Percentiles rank a stretch among this genome's conserved stretches.
phyloP scores from a whole-genome alignment of 129 eudicot species.

The Kitagawia praeruptora region DNA sequence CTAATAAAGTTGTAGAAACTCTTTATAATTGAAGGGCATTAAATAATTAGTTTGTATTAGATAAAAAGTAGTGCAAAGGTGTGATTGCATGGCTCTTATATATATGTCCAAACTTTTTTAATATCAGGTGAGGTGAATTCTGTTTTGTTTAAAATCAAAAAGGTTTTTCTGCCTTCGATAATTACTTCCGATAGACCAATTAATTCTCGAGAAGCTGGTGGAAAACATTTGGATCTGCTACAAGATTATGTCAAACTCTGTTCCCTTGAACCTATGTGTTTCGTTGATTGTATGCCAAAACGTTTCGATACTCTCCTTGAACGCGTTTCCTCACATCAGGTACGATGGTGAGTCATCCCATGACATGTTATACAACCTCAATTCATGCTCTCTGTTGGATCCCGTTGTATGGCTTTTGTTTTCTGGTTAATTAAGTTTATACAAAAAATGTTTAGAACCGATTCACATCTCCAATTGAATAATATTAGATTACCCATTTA shows the following conservation, averaged over 20 bases:
- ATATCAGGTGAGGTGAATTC: slow-evolving; percentile 26
- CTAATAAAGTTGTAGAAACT: too few species aligned
- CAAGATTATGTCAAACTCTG: slow-evolving; percentile 1
- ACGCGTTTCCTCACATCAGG: slow-evolving; percentile 30
- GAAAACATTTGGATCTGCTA: slow-evolving; percentile 12
- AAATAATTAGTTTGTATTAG: too few species aligned
- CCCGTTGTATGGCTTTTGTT: too few species aligned
- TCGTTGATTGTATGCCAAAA: slow-evolving; percentile 5
- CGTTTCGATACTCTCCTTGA: background rate
- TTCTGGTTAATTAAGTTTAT: too few species aligned
- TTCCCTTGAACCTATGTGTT: background rate
- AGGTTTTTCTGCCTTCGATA: slow-evolving; percentile 1
- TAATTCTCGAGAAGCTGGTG: slow-evolving; percentile 4
- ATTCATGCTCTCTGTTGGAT: background rate
- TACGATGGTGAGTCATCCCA: slow-evolving; percentile 32
- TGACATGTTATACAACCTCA: background rate
- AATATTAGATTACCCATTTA: too few species aligned
- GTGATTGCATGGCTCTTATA: background rate
- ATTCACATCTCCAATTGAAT: background rate
- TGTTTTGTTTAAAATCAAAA: slow-evolving; percentile 17
- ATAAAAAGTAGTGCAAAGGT: background rate
- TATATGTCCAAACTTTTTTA: background rate
- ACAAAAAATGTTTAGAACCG: background rate
- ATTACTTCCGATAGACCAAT: background rate
- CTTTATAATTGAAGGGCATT: too few species aligned